Conservation (phyloP, 2,329 filamentous ascomycete genomes). For the Cercospora brassicicola region DNA sequence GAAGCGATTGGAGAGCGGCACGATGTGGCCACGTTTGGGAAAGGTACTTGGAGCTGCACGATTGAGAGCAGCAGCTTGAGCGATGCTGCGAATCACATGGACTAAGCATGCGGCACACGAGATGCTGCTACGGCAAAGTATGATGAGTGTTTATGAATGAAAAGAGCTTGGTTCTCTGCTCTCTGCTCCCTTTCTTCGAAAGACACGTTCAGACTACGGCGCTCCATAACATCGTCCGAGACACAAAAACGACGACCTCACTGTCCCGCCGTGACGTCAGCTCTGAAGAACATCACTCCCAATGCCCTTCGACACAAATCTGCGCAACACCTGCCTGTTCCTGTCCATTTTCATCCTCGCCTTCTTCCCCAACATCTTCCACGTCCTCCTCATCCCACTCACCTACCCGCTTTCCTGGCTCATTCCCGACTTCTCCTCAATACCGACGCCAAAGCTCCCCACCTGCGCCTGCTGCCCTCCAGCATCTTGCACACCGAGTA, state of each 20-base stretch:
- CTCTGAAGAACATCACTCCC: constrained; percentile 14
- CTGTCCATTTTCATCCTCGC: constrained; percentile 51
- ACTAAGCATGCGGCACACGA: background rate
- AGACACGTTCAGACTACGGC: constrained; percentile 9
- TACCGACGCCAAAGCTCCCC: constrained; percentile 29
- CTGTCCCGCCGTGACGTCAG: constrained; percentile 15
- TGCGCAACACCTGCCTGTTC: constrained; percentile 48
- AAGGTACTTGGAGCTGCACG: background rate
- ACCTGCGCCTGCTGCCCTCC: constrained; percentile 40
- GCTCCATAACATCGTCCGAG: constrained; percentile 1
- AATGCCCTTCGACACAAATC: constrained; percentile 34
- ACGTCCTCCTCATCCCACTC: constrained; percentile 41
- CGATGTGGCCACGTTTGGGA: constrained; percentile 11
- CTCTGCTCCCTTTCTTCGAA: background rate
- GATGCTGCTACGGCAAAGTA: constrained; percentile 7
- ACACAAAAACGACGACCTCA: background rate
- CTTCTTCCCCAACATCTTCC: constrained; percentile 53
- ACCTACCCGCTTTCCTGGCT: constrained; percentile 25
- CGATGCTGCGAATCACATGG: background rate
- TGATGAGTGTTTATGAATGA: background rate
- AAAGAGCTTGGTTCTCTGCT: background rate
- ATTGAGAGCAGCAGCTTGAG: background rate
- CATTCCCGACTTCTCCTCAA: constrained; percentile 39
- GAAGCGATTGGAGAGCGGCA: constrained; percentile 8
- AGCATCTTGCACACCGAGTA: constrained; percentile 28